Evolutionary conservation across 352 stramenopile species (phyloP).

Genomic region (Globisporangium orthogonon): DNA sequence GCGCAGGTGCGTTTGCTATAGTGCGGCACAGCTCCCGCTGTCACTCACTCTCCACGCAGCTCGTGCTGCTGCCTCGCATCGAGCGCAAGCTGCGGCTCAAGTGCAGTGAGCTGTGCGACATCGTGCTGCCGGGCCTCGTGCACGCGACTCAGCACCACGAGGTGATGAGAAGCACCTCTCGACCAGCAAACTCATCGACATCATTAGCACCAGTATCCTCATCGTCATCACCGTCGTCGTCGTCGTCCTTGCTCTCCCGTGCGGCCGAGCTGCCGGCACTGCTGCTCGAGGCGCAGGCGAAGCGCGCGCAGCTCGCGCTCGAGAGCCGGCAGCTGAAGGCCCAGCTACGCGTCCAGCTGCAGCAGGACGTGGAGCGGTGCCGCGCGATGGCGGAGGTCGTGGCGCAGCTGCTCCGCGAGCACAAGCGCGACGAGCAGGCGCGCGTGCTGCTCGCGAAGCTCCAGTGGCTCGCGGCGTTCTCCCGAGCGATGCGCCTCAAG

Average conservation of each 20-base stretch:
- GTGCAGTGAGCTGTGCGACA: constrained; percentile 25
- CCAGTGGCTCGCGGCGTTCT: constrained; percentile 23
- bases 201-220: too few species aligned
- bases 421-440: constrained; percentile 29
- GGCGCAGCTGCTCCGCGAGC: constrained; percentile 16
- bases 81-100: constrained; percentile 24
- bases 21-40: too few species aligned
- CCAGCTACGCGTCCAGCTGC: constrained; percentile 12
- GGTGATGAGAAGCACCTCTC: background rate
- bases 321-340: constrained; percentile 7
- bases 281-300: constrained; percentile 24
- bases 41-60: constrained; percentile 6
- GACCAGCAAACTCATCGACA: too few species aligned
- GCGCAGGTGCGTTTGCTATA: constrained; percentile 14
- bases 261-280: constrained; percentile 28
- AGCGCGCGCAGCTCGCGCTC: constrained; percentile 9
- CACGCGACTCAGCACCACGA: constrained; percentile 1
- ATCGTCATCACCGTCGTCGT: background rate
- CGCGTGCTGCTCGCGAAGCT: constrained; percentile 23
- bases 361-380: constrained; percentile 17
- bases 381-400: constrained; percentile 18
- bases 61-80: constrained; percentile 20
- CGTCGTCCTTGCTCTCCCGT: constrained; percentile 9
- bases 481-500: constrained; percentile 19
- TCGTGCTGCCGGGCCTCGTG: constrained; percentile 22